phyloP scores from a whole-genome alignment of 1,139 yeast species.

The Lodderomyces margitis region DNA sequence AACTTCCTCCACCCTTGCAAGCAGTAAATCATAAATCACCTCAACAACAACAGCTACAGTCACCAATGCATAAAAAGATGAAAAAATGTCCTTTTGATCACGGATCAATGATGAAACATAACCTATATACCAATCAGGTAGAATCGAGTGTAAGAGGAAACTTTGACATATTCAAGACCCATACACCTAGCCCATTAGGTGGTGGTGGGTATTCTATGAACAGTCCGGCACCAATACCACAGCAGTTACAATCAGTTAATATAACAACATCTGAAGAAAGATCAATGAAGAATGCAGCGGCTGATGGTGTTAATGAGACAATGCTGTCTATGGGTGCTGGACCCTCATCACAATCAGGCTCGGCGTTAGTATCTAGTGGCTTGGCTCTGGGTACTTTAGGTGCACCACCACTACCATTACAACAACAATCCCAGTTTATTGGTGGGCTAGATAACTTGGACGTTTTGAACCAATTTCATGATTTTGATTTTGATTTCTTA shows the following conservation, averaged over 20 bases:
- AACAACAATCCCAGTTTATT: not conserved
- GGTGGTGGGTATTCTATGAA: not conserved
- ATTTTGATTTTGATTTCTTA: conserved; percentile 35
- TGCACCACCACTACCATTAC: conserved; percentile 2
- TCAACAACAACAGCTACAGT: not conserved
- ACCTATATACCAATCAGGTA: conserved; percentile 19
- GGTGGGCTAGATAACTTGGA: conserved; percentile 9
- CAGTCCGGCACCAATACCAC: conserved; percentile 6
- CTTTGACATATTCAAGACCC: conserved; percentile 7
- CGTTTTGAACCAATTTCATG: conserved; percentile 14
- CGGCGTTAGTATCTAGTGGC: not conserved
- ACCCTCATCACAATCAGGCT: not conserved
- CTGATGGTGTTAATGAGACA: not conserved
- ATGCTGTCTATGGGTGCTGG: conserved; percentile 5
- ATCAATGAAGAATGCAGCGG: not conserved
- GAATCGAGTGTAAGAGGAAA: conserved; percentile 28
- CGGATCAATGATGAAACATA: conserved; percentile 17
- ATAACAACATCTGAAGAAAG: not conserved
- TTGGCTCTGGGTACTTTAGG: not conserved
- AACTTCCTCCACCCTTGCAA: conserved; percentile 6
- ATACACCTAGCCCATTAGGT: conserved; percentile 12
- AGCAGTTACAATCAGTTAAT: not conserved
- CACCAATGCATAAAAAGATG: conserved; percentile 9
- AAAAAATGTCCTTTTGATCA: conserved; percentile 38
- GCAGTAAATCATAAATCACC: conserved; percentile 2